These are phyloP conservation scores for Pseudocercospora ulei DNA, from an alignment of 2,329 filamentous ascomycete species.

Conservation along the genomic window DNA sequence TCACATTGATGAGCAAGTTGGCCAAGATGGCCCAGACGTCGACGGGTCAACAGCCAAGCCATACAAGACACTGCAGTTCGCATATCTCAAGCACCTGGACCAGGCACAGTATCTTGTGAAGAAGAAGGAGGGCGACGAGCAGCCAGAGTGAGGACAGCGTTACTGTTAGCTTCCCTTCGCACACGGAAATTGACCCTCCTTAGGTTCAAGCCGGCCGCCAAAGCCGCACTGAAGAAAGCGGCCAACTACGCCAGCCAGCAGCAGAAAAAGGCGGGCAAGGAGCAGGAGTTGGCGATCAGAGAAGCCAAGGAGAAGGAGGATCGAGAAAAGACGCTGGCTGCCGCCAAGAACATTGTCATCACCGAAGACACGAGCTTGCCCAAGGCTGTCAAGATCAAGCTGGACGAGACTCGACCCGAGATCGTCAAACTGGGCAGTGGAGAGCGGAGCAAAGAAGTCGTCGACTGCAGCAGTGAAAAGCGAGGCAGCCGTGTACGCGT, in stretches of 20 bases:
- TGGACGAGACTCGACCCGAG: slow-evolving; percentile 58
- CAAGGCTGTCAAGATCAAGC: slow-evolving; percentile 62
- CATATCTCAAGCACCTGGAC: slow-evolving; percentile 61
- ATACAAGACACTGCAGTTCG: slow-evolving; percentile 71
- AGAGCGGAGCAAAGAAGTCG: slow-evolving; percentile 42
- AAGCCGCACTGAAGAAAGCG: slow-evolving; percentile 78
- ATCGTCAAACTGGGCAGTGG: slow-evolving; percentile 48
- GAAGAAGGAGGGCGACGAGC: slow-evolving; percentile 56
- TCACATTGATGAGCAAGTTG: slow-evolving; percentile 73
- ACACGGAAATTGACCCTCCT: neutral
- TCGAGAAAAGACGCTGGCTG: slow-evolving; percentile 62
- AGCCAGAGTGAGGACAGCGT: slow-evolving; percentile 41
- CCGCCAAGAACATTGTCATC: slow-evolving; percentile 67
- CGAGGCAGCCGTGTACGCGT: slow-evolving; percentile 69
- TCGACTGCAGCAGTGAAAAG: slow-evolving; percentile 44
- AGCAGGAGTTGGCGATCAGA: slow-evolving; percentile 59
- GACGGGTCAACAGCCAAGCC: slow-evolving; percentile 62
- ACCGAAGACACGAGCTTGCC: slow-evolving; percentile 64
- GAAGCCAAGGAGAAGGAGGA: slow-evolving; percentile 64
- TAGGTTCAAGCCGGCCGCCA: slow-evolving; percentile 71
- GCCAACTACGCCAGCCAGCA: slow-evolving; percentile 62
- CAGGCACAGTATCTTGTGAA: slow-evolving; percentile 57
- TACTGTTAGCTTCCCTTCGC: neutral
- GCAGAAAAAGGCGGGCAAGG: slow-evolving; percentile 76
- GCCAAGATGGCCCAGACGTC: slow-evolving; percentile 53